Evolutionary conservation across 2,329 filamentous ascomycete genomes (phyloP).

Genomic region (Fusarium sp.): DNA sequence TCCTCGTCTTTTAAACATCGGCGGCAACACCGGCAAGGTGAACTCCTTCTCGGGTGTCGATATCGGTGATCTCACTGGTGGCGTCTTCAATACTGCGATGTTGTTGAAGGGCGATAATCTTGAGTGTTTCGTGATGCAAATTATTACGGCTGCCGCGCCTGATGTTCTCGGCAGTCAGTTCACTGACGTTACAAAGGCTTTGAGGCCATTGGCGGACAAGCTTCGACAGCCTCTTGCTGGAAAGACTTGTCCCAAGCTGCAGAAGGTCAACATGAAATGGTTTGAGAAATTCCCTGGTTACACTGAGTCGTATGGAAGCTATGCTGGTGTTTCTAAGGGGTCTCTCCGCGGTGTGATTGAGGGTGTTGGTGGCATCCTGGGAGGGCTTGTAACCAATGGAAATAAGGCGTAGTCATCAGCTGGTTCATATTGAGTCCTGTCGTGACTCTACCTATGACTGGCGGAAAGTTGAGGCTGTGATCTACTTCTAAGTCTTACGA

Average conservation of each 20-base stretch:
- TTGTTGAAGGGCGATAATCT: conserved; percentile 58
- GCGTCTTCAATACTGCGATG: conserved; percentile 53
- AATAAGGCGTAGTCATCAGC: neutral
- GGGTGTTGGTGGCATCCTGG: neutral
- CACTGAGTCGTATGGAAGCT: conserved; percentile 17
- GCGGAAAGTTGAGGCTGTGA: neutral
- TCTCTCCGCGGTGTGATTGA: neutral
- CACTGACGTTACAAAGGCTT: neutral
- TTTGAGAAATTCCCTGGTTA: conserved; percentile 11
- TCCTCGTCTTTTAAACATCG: neutral
- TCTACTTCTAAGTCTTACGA: neutral
- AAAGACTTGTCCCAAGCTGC: neutral
- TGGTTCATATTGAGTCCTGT: accelerated
- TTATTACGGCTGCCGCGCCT: conserved; percentile 36
- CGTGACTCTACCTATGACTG: accelerated
- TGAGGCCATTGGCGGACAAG: neutral
- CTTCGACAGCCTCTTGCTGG: neutral
- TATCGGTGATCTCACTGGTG: conserved; percentile 49
- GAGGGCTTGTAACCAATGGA: neutral
- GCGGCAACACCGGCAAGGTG: neutral
- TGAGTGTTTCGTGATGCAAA: conserved; percentile 51
- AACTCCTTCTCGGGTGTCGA: neutral
- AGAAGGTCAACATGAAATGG: conserved; percentile 8
- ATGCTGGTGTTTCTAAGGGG: conserved; percentile 10
- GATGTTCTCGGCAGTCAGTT: conserved; percentile 9